Percentiles rank a stretch among this genome's conserved stretches.
Conservation (phyloP, 306 rosid species). For the Psophocarpus tetragonolobus region DNA sequence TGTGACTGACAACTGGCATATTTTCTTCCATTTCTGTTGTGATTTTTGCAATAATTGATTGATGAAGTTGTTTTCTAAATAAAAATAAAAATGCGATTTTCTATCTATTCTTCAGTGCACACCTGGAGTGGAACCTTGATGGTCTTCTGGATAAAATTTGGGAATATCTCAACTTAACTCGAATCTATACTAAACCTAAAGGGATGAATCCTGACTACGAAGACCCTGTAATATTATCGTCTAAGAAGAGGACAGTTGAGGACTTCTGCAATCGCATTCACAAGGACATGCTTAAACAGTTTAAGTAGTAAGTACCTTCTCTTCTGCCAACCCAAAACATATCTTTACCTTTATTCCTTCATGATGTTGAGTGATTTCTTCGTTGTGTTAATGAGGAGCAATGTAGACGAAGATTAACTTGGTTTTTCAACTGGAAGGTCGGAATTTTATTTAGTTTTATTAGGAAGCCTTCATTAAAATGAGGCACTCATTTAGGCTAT, state of each 20-base stretch:
- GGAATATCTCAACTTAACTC: slow-evolving; percentile 91
- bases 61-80: background rate
- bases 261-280: slow-evolving; percentile 92
- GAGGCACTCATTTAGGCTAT: background rate
- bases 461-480: background rate
- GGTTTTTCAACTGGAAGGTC: background rate
- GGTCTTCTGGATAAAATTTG: slow-evolving; percentile 93
- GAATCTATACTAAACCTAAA: slow-evolving; percentile 93
- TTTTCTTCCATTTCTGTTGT: background rate
- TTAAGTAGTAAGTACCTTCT: slow-evolving; percentile 74
- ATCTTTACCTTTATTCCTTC: slow-evolving; percentile 19
- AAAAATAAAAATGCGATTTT: slow-evolving; percentile 27
- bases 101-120: slow-evolving; percentile 69
- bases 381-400: background rate
- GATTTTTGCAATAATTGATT: background rate
- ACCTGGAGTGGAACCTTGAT: slow-evolving; percentile 98
- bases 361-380: background rate
- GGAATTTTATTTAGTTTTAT: background rate
- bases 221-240: slow-evolving; percentile 95
- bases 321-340: slow-evolving; percentile 13
- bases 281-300: slow-evolving; percentile 94
- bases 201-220: slow-evolving; percentile 99
- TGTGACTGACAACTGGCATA: background rate
- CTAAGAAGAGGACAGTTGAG: slow-evolving; percentile 83
- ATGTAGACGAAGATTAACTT: background rate